Percentiles rank a stretch among this genome's conserved stretches.
Evolutionary conservation across 2,329 filamentous ascomycete genomes (phyloP).

Genomic region (Albophoma yamanashiensis): DNA sequence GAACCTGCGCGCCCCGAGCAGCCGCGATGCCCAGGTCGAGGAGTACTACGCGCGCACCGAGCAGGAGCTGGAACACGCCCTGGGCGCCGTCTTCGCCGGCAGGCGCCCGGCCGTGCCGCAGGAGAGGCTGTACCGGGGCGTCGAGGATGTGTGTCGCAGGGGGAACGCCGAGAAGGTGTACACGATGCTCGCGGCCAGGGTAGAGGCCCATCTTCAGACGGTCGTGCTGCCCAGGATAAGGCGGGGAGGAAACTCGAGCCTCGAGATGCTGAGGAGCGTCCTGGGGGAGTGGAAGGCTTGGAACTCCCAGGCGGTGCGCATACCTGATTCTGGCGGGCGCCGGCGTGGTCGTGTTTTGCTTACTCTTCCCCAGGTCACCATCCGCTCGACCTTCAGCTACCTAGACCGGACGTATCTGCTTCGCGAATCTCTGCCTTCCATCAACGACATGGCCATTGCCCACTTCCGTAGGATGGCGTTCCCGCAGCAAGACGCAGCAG

Average conservation of each 20-base stretch:
- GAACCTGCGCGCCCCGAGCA: constrained; percentile 63
- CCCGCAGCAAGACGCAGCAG: constrained; percentile 8
- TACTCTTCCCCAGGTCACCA: constrained; percentile 43
- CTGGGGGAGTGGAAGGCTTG: constrained; percentile 61
- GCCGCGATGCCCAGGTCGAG: constrained; percentile 49
- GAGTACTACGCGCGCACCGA: constrained; percentile 71
- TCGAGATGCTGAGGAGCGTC: constrained; percentile 51
- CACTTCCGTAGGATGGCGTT: constrained; percentile 60
- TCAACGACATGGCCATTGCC: constrained; percentile 71
- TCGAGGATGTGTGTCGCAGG: constrained; percentile 83
- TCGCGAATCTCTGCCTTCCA: constrained; percentile 55
- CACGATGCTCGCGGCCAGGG: constrained; percentile 52
- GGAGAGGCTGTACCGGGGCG: constrained; percentile 79
- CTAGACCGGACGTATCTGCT: constrained; percentile 84
- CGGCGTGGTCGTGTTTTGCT: neutral
- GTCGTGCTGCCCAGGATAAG: constrained; percentile 46
- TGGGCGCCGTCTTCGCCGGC: constrained; percentile 62
- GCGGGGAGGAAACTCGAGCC: constrained; percentile 39
- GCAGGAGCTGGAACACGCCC: constrained; percentile 60
- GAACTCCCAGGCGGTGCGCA: constrained; percentile 62
- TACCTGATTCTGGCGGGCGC: neutral
- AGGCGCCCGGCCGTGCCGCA: constrained; percentile 58
- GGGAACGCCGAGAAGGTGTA: constrained; percentile 61
- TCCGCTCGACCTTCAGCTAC: constrained; percentile 88
- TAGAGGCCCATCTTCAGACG: constrained; percentile 55